Evolutionary conservation across 2,329 filamentous ascomycete genomes (phyloP).

Genomic region (Colletotrichum sp.): DNA sequence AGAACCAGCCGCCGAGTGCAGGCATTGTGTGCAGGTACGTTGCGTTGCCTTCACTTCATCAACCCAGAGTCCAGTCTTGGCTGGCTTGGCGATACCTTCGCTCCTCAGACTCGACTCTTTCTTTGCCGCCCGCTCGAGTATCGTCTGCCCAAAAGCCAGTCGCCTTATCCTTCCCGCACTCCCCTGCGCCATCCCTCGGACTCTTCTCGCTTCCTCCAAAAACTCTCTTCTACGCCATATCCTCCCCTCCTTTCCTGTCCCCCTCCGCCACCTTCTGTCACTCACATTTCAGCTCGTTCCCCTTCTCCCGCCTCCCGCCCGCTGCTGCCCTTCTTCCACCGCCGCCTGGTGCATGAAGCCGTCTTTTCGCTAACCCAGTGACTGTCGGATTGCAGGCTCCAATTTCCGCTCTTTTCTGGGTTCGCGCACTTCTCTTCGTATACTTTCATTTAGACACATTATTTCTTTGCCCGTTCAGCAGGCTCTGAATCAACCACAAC

Average conservation of each 20-base stretch:
- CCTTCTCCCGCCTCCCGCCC: slow-evolving; percentile 15
- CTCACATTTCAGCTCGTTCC: slow-evolving; percentile 20
- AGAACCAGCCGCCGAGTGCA: slow-evolving; percentile 22
- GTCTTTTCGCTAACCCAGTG: slow-evolving; percentile 18
- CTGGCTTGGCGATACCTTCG: neutral
- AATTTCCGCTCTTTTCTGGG: slow-evolving; percentile 33
- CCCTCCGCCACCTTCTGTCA: slow-evolving; percentile 25
- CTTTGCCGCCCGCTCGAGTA: slow-evolving; percentile 29
- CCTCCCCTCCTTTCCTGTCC: slow-evolving; percentile 9
- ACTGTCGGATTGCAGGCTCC: slow-evolving; percentile 36
- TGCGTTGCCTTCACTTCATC: neutral
- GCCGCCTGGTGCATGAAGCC: slow-evolving; percentile 35
- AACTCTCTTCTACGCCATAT: slow-evolving; percentile 17
- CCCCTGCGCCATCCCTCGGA: slow-evolving; percentile 23
- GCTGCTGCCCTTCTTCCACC: slow-evolving; percentile 11
- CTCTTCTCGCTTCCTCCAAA: slow-evolving; percentile 28
- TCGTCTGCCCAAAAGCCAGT: slow-evolving; percentile 41
- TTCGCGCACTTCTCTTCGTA: slow-evolving; percentile 28
- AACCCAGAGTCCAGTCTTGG: neutral
- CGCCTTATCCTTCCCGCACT: slow-evolving; percentile 35
- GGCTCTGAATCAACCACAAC: slow-evolving; percentile 52
- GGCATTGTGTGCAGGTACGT: slow-evolving; percentile 23
- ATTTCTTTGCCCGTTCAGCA: slow-evolving; percentile 50
- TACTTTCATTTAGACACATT: slow-evolving; percentile 35
- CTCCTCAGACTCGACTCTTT: neutral